phyloP scores from a whole-genome alignment of 2,329 filamentous ascomycete genomes.

The Phialemoniopsis sp. region DNA sequence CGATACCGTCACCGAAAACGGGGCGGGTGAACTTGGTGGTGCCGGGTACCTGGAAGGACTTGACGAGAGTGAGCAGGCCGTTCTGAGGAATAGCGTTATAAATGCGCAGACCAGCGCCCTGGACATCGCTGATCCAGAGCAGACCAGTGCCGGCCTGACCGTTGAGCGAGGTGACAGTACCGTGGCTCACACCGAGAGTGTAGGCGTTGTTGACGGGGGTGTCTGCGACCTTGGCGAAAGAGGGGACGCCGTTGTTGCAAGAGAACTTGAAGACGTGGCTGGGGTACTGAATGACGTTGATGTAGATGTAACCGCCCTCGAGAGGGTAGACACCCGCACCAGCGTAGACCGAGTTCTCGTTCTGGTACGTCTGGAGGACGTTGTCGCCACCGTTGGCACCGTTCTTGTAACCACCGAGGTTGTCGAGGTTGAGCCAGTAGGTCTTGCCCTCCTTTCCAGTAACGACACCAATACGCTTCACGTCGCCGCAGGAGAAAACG shows the following conservation, averaged over 20 bases:
- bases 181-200: conserved; percentile 49
- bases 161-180: conserved; percentile 50
- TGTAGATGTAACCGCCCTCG: conserved; percentile 43
- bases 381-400: conserved; percentile 34
- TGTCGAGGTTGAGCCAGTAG: conserved; percentile 42
- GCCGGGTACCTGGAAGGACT: conserved; percentile 45
- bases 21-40: conserved; percentile 54
- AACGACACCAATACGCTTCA: conserved; percentile 41
- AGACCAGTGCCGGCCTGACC: conserved; percentile 50
- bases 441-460: conserved; percentile 46
- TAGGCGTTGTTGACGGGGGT: conserved; percentile 44
- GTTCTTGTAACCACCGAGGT: conserved; percentile 44
- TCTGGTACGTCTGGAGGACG: conserved; percentile 37
- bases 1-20: conserved; percentile 51
- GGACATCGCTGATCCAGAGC: conserved; percentile 52
- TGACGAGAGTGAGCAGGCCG: conserved; percentile 40
- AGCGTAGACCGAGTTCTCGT: conserved; percentile 43
- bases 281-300: conserved; percentile 47
- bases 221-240: conserved; percentile 49
- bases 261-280: conserved; percentile 56
- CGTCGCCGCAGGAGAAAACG: conserved; percentile 35
- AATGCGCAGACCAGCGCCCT: conserved; percentile 63
- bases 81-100: conserved; percentile 72
- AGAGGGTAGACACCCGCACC: conserved; percentile 41
- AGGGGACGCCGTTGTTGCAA: conserved; percentile 43